Base-by-base conservation (phyloP, 352 stramenopile species). In the Phytophthora constricta region DNA sequence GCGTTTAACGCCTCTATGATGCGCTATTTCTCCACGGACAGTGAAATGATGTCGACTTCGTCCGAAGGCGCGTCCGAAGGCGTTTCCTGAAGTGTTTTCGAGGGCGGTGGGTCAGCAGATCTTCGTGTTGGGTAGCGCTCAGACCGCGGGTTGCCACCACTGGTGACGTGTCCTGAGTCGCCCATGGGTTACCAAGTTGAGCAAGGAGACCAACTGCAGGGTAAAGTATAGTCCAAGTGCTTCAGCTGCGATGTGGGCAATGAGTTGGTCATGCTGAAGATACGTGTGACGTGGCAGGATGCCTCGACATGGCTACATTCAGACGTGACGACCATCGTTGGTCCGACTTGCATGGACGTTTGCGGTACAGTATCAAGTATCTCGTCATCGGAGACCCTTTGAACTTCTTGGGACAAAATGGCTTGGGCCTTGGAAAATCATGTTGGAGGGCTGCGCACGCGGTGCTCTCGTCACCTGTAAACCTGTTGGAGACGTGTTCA, bases 131-230 rank as follows among this genome's bases (percentile, higher is more conserved):
- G 77, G 64, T 11, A 74, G 86, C 11, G 64, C 77, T 7, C 63
- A 81, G 45, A 62, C 77, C 34, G 55, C 55, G 10, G 58, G 59
- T 1, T 83, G 41, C 68, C 77, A 9, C 85, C 82, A 60, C 68
- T 87, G 47, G 76, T 77, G 53, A 87, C 80, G 43, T 84, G 77
- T 53, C 80, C 77, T 1, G 57, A 72, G 26, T 66, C 51, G 26
- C 37, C 39, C 14, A 19, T 37, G 0, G 62, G 71, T 17, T 42
- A 74, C 23, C 65, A 62, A 8, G 48, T 83, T 39, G 74, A 77
- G 66, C 63, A 52, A 20, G 74, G 72, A 4, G 72, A 86, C 60
- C 50, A 31, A 33, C 61, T 86, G 22, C 66, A 83, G n/a, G n/a
- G n/a, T n/a, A n/a, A n/a, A n/a, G n/a, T n/a, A n/a, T n/a, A n/a